Percentiles rank a stretch among this genome's conserved stretches.
These are phyloP conservation scores for Crepidotus variabilis DNA, from an alignment of 768 basidiomycete genomes.

Conservation along the genomic window DNA sequence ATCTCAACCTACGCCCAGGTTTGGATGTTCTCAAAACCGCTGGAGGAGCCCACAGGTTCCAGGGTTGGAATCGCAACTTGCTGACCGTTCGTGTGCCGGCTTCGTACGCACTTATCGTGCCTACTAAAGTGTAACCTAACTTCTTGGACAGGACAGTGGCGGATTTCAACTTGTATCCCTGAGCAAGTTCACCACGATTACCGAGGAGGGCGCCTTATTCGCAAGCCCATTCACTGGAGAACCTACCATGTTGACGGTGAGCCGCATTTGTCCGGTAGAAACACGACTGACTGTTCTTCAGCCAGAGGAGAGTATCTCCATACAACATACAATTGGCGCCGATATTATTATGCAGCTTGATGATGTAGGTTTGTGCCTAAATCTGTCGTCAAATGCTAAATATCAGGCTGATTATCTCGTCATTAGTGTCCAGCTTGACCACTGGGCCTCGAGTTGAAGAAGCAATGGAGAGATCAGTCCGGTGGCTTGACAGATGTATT, in stretches of 20 bases:
- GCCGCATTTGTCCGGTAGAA: constrained; percentile 16
- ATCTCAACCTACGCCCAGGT: constrained; percentile 84
- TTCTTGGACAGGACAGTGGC: constrained; percentile 65
- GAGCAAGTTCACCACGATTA: constrained; percentile 80
- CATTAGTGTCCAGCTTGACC: constrained; percentile 72
- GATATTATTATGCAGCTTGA: constrained; percentile 96
- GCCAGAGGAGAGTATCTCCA: constrained; percentile 90
- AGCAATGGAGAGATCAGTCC: constrained; percentile 83
- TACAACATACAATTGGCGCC: constrained; percentile 87
- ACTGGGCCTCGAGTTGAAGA: constrained; percentile 79
- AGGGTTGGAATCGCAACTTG: constrained; percentile 84
- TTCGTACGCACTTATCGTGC: neutral
- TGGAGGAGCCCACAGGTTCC: constrained; percentile 87
- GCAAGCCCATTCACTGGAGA: constrained; percentile 83
- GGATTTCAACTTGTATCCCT: constrained; percentile 88
- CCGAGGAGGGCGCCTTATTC: constrained; percentile 86
- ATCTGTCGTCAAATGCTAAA: neutral
- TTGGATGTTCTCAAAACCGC: constrained; percentile 65
- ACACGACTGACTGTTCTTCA: constrained; percentile 22
- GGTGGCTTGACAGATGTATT: constrained; percentile 91
- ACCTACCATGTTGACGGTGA: constrained; percentile 83
- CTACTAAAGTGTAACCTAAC: constrained; percentile 1
- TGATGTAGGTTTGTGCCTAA: constrained; percentile 67
- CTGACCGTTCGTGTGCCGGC: constrained; percentile 56
- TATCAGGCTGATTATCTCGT: neutral